Evolutionary conservation across 2,329 filamentous ascomycete species (phyloP).

Genomic region (Fusarium mexicanum): DNA sequence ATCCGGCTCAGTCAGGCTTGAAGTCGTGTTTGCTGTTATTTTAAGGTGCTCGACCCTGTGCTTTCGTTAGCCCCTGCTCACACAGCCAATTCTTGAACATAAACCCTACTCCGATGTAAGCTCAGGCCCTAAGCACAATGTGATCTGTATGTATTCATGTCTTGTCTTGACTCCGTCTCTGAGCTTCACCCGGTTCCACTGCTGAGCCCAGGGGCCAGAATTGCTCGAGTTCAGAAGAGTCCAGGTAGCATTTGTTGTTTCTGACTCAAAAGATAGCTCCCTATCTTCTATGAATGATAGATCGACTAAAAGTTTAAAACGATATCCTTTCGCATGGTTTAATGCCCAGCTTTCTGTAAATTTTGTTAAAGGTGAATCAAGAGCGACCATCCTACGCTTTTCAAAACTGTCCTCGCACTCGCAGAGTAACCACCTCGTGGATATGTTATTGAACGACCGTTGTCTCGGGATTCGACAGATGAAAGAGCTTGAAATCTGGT

Average conservation of each 20-base stretch:
- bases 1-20: neutral
- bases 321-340: neutral
- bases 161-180: no score
- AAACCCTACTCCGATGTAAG: no score
- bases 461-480: neutral
- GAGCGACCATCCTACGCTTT: neutral
- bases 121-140: no score
- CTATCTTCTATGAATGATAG: neutral
- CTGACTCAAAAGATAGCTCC: no score
- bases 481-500: neutral
- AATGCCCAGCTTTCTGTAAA: neutral
- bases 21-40: neutral
- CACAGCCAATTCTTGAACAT: no score
- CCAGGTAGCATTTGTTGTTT: neutral
- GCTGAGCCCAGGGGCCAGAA: neutral
- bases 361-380: neutral
- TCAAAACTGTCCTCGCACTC: neutral
- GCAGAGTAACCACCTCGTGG: neutral
- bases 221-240: neutral
- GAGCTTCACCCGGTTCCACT: neutral
- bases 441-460: neutral
- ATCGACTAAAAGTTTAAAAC: neutral
- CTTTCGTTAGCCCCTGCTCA: no score
- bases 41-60: no score
- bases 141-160: no score